These are phyloP conservation scores for Irpex lacteus DNA, from an alignment of 1,284 basidiomycete species.

Conservation along the genomic window DNA sequence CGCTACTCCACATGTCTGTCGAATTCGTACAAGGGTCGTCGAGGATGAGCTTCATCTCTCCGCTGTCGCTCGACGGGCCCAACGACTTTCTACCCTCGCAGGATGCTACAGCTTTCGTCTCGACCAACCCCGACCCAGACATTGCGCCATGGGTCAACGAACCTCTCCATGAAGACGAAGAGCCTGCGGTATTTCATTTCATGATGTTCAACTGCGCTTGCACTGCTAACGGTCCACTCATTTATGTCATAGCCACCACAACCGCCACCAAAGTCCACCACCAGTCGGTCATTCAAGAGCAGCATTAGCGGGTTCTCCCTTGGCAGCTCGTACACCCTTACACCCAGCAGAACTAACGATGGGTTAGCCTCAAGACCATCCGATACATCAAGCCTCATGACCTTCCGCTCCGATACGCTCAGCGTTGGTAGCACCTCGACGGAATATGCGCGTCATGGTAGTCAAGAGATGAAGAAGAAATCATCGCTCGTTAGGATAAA, in stretches of 20 bases:
- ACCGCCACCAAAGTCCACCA: neutral
- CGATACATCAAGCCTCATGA: conserved; percentile 17
- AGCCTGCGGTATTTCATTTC: neutral
- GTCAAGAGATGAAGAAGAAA: conserved; percentile 12
- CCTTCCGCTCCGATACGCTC: conserved; percentile 21
- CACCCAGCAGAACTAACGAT: neutral
- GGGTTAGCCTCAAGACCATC: neutral
- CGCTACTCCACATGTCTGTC: conserved; percentile 1
- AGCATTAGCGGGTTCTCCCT: neutral
- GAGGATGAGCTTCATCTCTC: conserved; percentile 11
- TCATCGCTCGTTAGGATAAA: conserved; percentile 18
- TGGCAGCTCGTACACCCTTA: neutral
- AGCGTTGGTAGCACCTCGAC: conserved; percentile 21
- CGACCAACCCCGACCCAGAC: conserved; percentile 17
- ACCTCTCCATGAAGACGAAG: conserved; percentile 8
- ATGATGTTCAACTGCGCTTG: neutral
- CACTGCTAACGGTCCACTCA: neutral
- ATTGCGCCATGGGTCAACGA: conserved; percentile 22
- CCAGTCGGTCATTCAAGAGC: neutral
- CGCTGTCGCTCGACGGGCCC: conserved; percentile 13
- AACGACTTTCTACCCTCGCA: conserved; percentile 17
- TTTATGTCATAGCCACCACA: neutral
- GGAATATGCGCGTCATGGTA: conserved; percentile 12
- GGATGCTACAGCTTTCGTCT: conserved; percentile 15
- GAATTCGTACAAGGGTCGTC: neutral